phyloP scores from a whole-genome alignment of 2,329 filamentous ascomycete species.

The Beauveria asiatica region DNA sequence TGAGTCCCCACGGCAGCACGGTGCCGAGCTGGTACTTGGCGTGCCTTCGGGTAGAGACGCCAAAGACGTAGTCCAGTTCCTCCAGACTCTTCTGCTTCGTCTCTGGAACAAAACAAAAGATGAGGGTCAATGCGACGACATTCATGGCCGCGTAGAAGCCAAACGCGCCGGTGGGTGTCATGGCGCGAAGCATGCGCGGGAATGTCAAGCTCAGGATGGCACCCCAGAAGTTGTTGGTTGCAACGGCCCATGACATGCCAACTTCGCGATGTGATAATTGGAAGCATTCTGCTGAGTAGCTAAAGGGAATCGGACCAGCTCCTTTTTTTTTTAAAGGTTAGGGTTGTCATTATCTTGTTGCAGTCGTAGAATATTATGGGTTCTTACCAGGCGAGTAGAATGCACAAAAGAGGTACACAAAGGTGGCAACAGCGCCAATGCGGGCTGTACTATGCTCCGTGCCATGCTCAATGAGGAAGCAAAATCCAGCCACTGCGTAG shows the following conservation, averaged over 20 bases:
- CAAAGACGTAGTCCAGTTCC: slow-evolving; percentile 32
- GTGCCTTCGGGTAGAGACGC: slow-evolving; percentile 24
- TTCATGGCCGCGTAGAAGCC: slow-evolving; percentile 55
- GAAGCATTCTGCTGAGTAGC: slow-evolving; percentile 52
- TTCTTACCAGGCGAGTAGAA: slow-evolving; percentile 49
- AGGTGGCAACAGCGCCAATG: slow-evolving; percentile 46
- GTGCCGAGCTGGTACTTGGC: slow-evolving; percentile 25
- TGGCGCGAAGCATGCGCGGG: slow-evolving; percentile 32
- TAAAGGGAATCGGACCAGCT: slow-evolving; percentile 50
- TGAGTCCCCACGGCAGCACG: slow-evolving; percentile 26
- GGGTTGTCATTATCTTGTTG: background rate
- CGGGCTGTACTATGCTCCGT: slow-evolving; percentile 31
- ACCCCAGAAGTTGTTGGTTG: slow-evolving; percentile 46
- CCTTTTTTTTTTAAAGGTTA: slow-evolving; percentile 11
- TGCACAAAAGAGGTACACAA: slow-evolving; percentile 54
- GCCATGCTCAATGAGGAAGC: slow-evolving; percentile 23
- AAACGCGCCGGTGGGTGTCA: slow-evolving; percentile 25
- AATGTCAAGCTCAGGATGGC: slow-evolving; percentile 39
- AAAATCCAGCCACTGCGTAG: slow-evolving; percentile 24
- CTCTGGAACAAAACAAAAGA: slow-evolving; percentile 52
- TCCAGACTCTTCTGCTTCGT: slow-evolving; percentile 33
- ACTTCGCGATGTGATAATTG: slow-evolving; percentile 51
- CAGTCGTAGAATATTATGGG: no score
- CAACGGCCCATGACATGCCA: slow-evolving; percentile 52
- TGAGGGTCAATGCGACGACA: slow-evolving; percentile 50